phyloP scores from a whole-genome alignment of 1,139 yeast genomes.

The Pichia sp. region DNA sequence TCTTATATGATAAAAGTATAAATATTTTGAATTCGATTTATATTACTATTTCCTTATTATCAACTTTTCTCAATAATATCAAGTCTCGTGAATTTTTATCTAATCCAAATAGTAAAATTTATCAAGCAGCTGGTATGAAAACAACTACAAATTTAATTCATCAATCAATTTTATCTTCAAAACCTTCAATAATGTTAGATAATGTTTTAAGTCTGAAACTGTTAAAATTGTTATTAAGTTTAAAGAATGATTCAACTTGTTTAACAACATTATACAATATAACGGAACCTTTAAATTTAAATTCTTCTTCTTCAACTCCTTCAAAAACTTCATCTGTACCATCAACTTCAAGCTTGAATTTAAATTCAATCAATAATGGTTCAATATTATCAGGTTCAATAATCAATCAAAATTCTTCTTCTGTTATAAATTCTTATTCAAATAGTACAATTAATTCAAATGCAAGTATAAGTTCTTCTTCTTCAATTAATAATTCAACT shows the following conservation, averaged over 20 bases:
- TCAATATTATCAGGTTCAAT: not conserved
- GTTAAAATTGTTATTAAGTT: constrained; percentile 7
- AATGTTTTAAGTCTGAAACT: constrained; percentile 4
- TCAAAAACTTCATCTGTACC: not conserved
- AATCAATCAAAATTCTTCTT: not conserved
- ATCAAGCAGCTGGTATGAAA: constrained; percentile 11
- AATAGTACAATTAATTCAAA: not conserved
- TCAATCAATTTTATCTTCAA: constrained; percentile 6
- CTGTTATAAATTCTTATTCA: not conserved
- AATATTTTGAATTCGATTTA: constrained; percentile 13
- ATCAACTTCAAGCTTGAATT: constrained; percentile 2
- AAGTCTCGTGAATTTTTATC: constrained; percentile 9
- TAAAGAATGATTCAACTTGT: constrained; percentile 10
- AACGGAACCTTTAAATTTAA: constrained; percentile 3
- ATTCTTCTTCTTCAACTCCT: constrained; percentile 1
- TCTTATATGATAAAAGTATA: constrained; percentile 5
- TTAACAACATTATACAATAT: constrained; percentile 7
- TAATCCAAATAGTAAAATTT: constrained; percentile 4
- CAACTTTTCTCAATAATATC: constrained; percentile 7
- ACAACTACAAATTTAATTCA: constrained; percentile 9
- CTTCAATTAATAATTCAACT: not conserved
- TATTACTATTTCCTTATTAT: constrained; percentile 8
- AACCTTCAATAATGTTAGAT: constrained; percentile 3
- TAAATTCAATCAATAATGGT: not conserved
- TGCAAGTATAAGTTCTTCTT: not conserved